A percentile compares a stretch with the other conserved stretches of the same genome.
Evolutionary conservation across 352 stramenopile species (phyloP).

Genomic region (Pythium folliculosum): DNA sequence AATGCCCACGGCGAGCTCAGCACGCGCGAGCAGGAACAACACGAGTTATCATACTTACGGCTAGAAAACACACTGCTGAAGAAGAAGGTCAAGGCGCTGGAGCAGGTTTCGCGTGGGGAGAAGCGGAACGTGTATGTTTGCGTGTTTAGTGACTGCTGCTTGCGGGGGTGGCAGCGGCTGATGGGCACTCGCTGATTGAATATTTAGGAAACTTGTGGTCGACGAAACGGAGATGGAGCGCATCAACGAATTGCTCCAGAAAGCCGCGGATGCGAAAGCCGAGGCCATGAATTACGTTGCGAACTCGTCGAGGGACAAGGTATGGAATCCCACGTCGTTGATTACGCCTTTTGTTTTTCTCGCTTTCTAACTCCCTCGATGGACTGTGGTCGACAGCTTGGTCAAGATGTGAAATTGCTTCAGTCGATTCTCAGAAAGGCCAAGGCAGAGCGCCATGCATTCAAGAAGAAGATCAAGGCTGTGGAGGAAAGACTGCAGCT

Average conservation of each 20-base stretch:
- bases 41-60: slow-evolving; percentile 53
- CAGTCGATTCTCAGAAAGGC: slow-evolving; percentile 81
- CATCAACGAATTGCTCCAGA: slow-evolving; percentile 77
- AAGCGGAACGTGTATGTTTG: slow-evolving; percentile 41
- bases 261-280: slow-evolving; percentile 72
- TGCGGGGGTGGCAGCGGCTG: background rate
- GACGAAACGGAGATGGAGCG: slow-evolving; percentile 65
- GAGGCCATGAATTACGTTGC: slow-evolving; percentile 74
- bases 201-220: slow-evolving; percentile 46
- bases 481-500: slow-evolving; percentile 58
- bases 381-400: slow-evolving; percentile 38
- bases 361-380: too few species aligned
- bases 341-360: background rate
- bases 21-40: slow-evolving; percentile 27
- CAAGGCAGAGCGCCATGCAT: slow-evolving; percentile 73
- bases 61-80: slow-evolving; percentile 68
- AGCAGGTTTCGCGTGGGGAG: slow-evolving; percentile 47
- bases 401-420: slow-evolving; percentile 70
- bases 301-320: slow-evolving; percentile 78
- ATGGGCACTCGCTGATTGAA: background rate
- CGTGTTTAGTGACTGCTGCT: background rate
- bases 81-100: slow-evolving; percentile 71
- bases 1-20: slow-evolving; percentile 2
- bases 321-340: slow-evolving; percentile 17
- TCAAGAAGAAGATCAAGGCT: slow-evolving; percentile 81